phyloP scores from a whole-genome alignment of 176 grass and related monocot genomes.

The Aegilops speltoides region DNA sequence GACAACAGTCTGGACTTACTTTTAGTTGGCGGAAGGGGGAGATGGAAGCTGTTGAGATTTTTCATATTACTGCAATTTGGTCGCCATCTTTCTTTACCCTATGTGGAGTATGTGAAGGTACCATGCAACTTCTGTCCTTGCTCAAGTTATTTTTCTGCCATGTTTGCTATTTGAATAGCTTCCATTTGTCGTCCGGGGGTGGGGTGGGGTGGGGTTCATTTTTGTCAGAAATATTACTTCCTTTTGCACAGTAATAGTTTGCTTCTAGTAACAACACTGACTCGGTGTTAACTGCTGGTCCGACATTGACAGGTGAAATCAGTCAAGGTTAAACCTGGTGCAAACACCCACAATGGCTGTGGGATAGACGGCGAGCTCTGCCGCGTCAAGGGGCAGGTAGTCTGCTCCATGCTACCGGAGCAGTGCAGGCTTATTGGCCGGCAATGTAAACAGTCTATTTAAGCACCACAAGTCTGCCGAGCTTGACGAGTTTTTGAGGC shows the following conservation, averaged over 20 bases:
- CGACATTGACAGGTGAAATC: constrained; percentile 71
- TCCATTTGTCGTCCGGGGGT: not conserved
- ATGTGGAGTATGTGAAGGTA: constrained; percentile 97
- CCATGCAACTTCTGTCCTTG: constrained; percentile 11
- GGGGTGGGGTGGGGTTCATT: not conserved
- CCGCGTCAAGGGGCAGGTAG: constrained; percentile 66
- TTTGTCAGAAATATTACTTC: not conserved
- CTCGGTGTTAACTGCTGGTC: not conserved
- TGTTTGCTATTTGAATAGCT: not conserved
- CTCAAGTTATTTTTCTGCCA: constrained; percentile 15
- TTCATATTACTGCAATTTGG: constrained; percentile 90
- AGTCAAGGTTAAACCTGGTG: constrained; percentile 81
- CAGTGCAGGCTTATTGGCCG: constrained; percentile 88
- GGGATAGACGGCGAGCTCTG: constrained; percentile 95
- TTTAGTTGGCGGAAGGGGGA: constrained; percentile 80
- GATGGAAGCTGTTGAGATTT: constrained; percentile 88
- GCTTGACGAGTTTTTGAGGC: constrained; percentile 13
- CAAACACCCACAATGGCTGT: constrained; percentile 77
- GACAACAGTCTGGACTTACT: constrained; percentile 93
- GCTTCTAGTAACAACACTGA: not conserved
- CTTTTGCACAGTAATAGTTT: not conserved
- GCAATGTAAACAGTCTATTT: constrained; percentile 49
- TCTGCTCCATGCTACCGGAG: constrained; percentile 80
- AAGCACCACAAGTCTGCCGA: constrained; percentile 39
- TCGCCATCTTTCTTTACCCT: constrained; percentile 86